Evolutionary conservation across 345 rosid species (phyloP), one percentile per base, ranked within the genome.

Genomic region (Litchi chinensis): DNA sequence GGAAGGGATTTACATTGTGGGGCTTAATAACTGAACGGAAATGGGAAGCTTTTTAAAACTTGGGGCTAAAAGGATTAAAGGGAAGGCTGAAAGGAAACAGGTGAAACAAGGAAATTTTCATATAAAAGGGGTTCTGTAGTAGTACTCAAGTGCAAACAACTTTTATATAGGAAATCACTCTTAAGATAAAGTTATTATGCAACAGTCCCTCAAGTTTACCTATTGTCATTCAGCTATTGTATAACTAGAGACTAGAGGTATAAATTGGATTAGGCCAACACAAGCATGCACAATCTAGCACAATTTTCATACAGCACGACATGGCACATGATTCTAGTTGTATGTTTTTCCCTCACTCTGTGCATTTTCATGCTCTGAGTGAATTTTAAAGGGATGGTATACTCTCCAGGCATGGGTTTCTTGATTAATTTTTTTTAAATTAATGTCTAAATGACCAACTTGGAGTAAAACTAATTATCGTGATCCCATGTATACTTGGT

Each of bases 21-120:
- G 54, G 28, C 60, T 21, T 16, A n/a, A 13, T 8, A 71, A 65
- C 67, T 50, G 52, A 64, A 63, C 63, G 80, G 54, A 71, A 76
- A 52, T 63, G 67, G 69, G 77, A 59, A 72, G 43, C 68, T 26
- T 75, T 63, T 64, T 43, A 32, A 0, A n/a, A 39, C 13, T 48
- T 18, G 41, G 70, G 44, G 65, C 77, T 24, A 11, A 26, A 65
- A 43, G 32, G 26, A 24, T 60, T 5, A 10, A 62, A 22, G 19
- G 40, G 77, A 79, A 79, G 77, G 77, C 56, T 19, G 28, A 10
- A 16, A 62, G 70, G 82, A 68, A 74, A 62, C 39, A 32, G 77
- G 68, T 46, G 28, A 54, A 73, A 24, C 18, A 8, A 64, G 64
- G 56, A 39, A 21, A 5, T 60, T 16, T 59, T 21, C 37, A 15